Evolutionary conservation across 306 rosid genomes (phyloP).

Genomic region (Morella rubra): DNA sequence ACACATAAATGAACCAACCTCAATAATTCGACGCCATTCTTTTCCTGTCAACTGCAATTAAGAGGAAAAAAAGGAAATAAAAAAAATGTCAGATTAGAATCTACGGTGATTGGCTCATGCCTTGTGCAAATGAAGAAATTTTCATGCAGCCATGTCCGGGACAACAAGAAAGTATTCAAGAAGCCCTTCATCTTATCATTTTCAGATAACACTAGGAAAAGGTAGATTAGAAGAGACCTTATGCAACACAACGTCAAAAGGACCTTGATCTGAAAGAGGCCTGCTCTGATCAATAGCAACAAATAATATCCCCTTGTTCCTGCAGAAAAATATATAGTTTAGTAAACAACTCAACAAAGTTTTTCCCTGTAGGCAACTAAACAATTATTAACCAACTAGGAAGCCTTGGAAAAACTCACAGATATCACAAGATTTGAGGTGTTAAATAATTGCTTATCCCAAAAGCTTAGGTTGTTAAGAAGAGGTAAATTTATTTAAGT

Average conservation of each 20-base stretch:
- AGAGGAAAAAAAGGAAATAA: conserved; percentile 12
- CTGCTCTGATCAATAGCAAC: conserved; percentile 76
- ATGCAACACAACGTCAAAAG: conserved; percentile 83
- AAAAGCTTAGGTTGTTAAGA: background rate
- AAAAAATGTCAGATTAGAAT: conserved; percentile 22
- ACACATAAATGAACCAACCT: conserved; percentile 52
- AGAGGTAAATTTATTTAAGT: background rate
- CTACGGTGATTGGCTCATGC: background rate
- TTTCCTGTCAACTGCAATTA: conserved; percentile 74
- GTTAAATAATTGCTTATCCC: background rate
- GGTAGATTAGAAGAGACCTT: conserved; percentile 41
- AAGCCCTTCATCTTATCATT: background rate
- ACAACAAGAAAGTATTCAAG: background rate
- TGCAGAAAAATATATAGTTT: conserved; percentile 31
- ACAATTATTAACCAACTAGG: background rate
- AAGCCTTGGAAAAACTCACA: background rate
- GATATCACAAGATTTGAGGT: background rate
- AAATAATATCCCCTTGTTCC: conserved; percentile 79
- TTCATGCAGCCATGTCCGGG: background rate
- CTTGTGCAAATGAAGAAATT: background rate
- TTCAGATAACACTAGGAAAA: background rate
- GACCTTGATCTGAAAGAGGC: conserved; percentile 85
- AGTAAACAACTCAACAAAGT: conserved; percentile 8
- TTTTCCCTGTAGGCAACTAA: background rate
- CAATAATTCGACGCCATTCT: conserved; percentile 90